Conservation (phyloP, 331 rosid species). For the Saraca asoca region DNA sequence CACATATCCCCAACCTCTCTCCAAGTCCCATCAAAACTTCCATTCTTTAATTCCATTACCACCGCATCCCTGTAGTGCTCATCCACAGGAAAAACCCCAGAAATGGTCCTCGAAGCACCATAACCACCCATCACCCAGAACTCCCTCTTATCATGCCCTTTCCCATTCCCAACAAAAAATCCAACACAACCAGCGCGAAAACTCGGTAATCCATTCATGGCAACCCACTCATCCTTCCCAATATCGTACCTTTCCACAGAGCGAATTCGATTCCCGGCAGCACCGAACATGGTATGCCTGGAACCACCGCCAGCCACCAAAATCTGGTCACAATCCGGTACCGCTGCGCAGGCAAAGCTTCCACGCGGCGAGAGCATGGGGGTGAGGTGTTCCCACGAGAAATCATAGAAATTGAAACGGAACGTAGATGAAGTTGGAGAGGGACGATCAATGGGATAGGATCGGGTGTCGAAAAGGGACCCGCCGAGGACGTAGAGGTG, state of each 20-base stretch:
- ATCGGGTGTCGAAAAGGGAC: constrained; percentile 83
- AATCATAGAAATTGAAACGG: constrained; percentile 53
- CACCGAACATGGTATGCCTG: constrained; percentile 63
- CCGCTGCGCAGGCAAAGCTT: constrained; percentile 71
- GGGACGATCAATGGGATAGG: constrained; percentile 83
- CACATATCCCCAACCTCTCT: constrained; percentile 74
- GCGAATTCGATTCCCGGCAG: constrained; percentile 71
- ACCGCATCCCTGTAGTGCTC: constrained; percentile 65
- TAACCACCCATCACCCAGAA: constrained; percentile 96
- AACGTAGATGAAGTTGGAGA: constrained; percentile 53
- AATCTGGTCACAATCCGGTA: constrained; percentile 41
- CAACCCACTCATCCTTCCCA: constrained; percentile 61
- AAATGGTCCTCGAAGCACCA: constrained; percentile 72
- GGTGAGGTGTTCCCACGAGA: constrained; percentile 58
- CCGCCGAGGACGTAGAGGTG: constrained; percentile 73
- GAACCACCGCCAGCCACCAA: constrained; percentile 89
- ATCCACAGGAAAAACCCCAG: constrained; percentile 80
- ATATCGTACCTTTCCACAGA: constrained; percentile 73
- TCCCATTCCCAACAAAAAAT: constrained; percentile 51
- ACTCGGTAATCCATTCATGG: constrained; percentile 64
- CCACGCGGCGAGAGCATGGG: constrained; percentile 74
- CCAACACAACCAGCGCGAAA: constrained; percentile 86
- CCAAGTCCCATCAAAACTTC: constrained; percentile 53
- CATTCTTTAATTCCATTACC: constrained; percentile 61
- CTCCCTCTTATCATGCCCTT: constrained; percentile 44